Percentiles rank a stretch among this genome's conserved stretches.
Conservation (phyloP, 2,329 filamentous ascomycete genomes). For the Alternaria ventricosa region DNA sequence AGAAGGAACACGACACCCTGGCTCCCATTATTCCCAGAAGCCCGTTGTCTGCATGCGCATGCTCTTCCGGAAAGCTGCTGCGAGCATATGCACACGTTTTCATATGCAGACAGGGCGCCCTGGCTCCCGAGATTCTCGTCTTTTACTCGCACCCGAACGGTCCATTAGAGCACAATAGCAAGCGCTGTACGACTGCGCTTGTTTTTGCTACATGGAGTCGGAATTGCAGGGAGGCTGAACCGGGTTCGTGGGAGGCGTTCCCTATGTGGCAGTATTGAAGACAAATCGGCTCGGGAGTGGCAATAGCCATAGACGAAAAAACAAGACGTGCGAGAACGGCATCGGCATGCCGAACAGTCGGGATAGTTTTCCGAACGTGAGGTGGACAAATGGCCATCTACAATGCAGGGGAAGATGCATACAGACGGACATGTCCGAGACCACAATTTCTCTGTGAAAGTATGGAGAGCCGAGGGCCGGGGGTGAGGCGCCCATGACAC, state of each 20-base stretch:
- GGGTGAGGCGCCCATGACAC: neutral
- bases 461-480: slow-evolving; percentile 10
- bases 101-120: slow-evolving; percentile 8
- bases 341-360: slow-evolving; percentile 1
- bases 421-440: slow-evolving; percentile 5
- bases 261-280: neutral
- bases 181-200: slow-evolving; percentile 5
- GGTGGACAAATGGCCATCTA: neutral
- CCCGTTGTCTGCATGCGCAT: neutral
- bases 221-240: neutral
- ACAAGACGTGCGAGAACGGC: neutral
- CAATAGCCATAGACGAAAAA: neutral
- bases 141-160: neutral
- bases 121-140: slow-evolving; percentile 9
- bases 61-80: neutral
- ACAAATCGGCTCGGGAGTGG: neutral
- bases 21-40: slow-evolving; percentile 9
- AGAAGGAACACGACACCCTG: slow-evolving; percentile 5
- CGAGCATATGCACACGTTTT: neutral
- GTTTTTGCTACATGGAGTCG: neutral
- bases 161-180: slow-evolving; percentile 1
- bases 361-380: neutral
- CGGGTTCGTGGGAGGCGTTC: neutral
- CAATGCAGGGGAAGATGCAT: slow-evolving; percentile 5
- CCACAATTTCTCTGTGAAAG: neutral